Conservation (phyloP, 768 basidiomycete species). For the Podaxis carcinomalis region DNA sequence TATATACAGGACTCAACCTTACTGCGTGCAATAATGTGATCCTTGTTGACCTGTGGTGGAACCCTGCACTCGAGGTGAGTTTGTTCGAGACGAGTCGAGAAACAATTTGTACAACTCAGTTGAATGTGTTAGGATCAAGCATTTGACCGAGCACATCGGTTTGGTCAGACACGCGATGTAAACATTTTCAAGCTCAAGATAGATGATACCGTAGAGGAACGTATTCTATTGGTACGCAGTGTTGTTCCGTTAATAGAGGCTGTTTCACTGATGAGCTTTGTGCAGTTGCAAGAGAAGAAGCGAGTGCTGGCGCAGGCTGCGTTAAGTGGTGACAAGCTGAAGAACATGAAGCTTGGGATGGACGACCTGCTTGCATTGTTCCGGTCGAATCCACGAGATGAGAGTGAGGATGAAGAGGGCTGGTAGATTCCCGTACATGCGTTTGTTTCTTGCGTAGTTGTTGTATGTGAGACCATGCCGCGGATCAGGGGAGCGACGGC, state of each 20-base stretch:
- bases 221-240: constrained; percentile 62
- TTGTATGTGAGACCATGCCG: constrained; percentile 9
- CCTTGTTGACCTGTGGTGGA: constrained; percentile 94
- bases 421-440: neutral
- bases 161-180: constrained; percentile 84
- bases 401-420: constrained; percentile 48
- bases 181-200: constrained; percentile 89
- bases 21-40: constrained; percentile 95
- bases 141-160: constrained; percentile 87
- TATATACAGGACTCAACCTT: constrained; percentile 69
- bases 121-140: constrained; percentile 68
- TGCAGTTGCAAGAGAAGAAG: constrained; percentile 87
- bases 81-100: constrained; percentile 13
- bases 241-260: neutral
- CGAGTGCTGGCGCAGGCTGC: constrained; percentile 80
- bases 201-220: constrained; percentile 81
- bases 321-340: constrained; percentile 82
- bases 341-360: constrained; percentile 78
- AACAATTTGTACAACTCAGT: neutral
- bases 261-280: constrained; percentile 2
- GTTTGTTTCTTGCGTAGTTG: neutral
- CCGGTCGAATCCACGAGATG: constrained; percentile 51
- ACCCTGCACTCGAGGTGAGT: constrained; percentile 77
- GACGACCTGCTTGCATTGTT: constrained; percentile 85
- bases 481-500: constrained; percentile 8